phyloP scores from a whole-genome alignment of 495 filamentous ascomycete species.

The Neurospora sp. region DNA sequence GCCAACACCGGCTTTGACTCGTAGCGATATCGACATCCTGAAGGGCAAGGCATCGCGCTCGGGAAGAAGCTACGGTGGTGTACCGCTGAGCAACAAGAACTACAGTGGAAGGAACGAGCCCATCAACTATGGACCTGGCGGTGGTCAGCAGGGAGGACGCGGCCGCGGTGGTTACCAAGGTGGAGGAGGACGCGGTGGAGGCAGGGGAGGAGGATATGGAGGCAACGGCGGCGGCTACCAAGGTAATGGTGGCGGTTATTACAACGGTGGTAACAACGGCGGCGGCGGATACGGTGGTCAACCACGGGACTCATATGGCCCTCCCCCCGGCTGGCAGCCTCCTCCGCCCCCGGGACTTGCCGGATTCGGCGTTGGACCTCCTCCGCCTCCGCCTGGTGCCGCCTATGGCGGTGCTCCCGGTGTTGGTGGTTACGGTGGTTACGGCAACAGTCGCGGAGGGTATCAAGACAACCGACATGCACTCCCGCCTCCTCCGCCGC shows the following conservation, averaged over 20 bases:
- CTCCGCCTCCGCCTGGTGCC: slow-evolving; percentile 34
- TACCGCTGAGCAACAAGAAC: slow-evolving; percentile 23
- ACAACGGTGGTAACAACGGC: slow-evolving; percentile 19
- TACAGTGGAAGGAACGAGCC: slow-evolving; percentile 24
- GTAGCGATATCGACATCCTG: slow-evolving; percentile 60
- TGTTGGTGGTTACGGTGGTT: slow-evolving; percentile 1
- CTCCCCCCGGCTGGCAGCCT: slow-evolving; percentile 32
- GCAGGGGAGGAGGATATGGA: not conserved
- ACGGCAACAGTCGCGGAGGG: slow-evolving; percentile 1
- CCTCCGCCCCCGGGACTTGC: slow-evolving; percentile 32
- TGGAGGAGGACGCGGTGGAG: not conserved
- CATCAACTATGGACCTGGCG: slow-evolving; percentile 33
- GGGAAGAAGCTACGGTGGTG: slow-evolving; percentile 44
- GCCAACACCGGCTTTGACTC: slow-evolving; percentile 55
- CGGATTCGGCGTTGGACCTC: slow-evolving; percentile 36
- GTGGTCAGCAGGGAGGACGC: slow-evolving; percentile 15
- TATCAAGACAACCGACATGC: slow-evolving; percentile 1
- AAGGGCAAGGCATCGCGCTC: slow-evolving; percentile 47
- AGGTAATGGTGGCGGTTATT: slow-evolving; percentile 12
- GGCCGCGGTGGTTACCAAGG: slow-evolving; percentile 1
- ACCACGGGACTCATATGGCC: slow-evolving; percentile 20
- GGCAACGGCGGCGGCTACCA: slow-evolving; percentile 13
- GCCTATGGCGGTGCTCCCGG: slow-evolving; percentile 7
- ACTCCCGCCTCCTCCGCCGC: slow-evolving; percentile 3
- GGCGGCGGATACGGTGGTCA: slow-evolving; percentile 14